Evolutionary conservation across 306 rosid species (phyloP).

Genomic region (Castanea crenata): DNA sequence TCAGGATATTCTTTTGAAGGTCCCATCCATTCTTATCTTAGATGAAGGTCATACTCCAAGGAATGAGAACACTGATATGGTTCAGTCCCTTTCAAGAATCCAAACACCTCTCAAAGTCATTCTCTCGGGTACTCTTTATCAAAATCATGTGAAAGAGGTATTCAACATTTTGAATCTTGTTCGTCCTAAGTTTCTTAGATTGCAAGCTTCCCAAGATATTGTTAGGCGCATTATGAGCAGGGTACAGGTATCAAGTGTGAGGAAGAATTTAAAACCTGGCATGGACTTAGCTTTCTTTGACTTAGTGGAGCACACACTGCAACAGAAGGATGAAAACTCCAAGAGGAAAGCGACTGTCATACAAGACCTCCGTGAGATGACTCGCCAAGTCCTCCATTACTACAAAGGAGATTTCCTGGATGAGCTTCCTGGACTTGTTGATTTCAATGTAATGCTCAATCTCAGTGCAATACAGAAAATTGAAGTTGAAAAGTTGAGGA

Average conservation of each 20-base stretch:
- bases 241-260: constrained; percentile 49
- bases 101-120: constrained; percentile 82
- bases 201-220: constrained; percentile 63
- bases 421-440: constrained; percentile 92
- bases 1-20: constrained; percentile 63
- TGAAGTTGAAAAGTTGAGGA: constrained; percentile 50
- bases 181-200: constrained; percentile 67
- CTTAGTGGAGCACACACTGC: constrained; percentile 65
- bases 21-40: constrained; percentile 78
- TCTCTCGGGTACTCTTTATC: constrained; percentile 87
- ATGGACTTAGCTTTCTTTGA: constrained; percentile 52
- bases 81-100: constrained; percentile 72
- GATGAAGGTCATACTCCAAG: constrained; percentile 99
- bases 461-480: constrained; percentile 59
- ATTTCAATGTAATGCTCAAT: constrained; percentile 70
- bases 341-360: constrained; percentile 73
- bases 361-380: constrained; percentile 92
- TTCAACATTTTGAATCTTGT: constrained; percentile 82
- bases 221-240: constrained; percentile 70
- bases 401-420: constrained; percentile 95
- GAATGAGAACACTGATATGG: constrained; percentile 79
- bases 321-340: constrained; percentile 74
- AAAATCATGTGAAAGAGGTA: constrained; percentile 88
- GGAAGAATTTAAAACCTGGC: constrained; percentile 41
- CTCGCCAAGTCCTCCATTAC: constrained; percentile 77